Evolutionary conservation across 2,329 filamentous ascomycete species (phyloP).

Genomic region (Colletotrichum gigasporum): DNA sequence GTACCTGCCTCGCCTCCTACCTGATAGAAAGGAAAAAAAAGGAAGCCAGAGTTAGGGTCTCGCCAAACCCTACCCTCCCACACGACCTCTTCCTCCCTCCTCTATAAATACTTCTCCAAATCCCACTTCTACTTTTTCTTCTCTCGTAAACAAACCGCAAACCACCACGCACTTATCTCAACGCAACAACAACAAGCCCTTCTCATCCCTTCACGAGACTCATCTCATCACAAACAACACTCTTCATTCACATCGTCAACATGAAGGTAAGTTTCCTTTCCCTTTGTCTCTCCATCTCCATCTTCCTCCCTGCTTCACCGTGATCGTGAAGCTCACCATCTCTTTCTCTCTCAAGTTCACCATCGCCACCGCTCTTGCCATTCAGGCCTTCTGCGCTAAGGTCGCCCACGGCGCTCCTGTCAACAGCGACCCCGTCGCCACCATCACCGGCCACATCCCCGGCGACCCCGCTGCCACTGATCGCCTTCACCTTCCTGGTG

Average conservation of each 20-base stretch:
- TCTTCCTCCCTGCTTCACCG: fast-evolving
- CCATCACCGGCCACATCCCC: neutral
- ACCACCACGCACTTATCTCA: neutral
- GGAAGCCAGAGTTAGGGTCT: neutral
- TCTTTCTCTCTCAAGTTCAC: neutral
- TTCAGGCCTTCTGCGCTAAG: neutral
- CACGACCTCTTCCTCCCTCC: neutral
- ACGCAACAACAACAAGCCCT: neutral
- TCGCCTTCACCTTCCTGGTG: neutral
- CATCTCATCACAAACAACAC: neutral
- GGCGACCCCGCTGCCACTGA: neutral
- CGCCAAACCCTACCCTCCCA: neutral
- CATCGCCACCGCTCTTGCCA: neutral
- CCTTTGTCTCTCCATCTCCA: fast-evolving
- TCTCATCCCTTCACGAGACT: neutral
- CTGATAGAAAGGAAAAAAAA: no score
- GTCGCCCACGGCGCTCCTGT: neutral
- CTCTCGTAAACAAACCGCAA: neutral
- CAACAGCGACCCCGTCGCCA: neutral
- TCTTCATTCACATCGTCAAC: neutral
- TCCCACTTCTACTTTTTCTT: neutral
- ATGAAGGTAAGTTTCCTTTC: slow-evolving; percentile 1
- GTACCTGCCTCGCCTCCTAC: no score
- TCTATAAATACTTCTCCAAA: neutral
- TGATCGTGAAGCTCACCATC: neutral